Percentiles rank a stretch among this genome's conserved stretches.
Conservation (phyloP, 164 flowering plant species). For the Taxillus chinensis region DNA sequence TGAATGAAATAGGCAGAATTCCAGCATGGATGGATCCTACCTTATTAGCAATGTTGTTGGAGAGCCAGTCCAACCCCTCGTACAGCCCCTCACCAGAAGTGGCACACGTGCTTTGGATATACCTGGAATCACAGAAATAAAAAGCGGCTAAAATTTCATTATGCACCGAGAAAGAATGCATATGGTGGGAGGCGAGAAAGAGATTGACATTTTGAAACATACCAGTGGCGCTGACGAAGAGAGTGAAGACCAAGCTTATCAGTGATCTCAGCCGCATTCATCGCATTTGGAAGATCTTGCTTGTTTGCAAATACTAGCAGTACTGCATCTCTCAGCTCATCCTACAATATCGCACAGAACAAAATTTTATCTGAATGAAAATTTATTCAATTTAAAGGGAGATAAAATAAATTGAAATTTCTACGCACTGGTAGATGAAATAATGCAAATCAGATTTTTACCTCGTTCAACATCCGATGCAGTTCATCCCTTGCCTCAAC, state of each 20-base stretch:
- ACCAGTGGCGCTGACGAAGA: constrained; percentile 58
- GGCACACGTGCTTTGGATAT: constrained; percentile 33
- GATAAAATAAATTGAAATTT: no score
- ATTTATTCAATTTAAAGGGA: no score
- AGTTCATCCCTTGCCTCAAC: constrained; percentile 51
- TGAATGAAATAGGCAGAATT: no score
- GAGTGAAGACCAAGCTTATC: constrained; percentile 66
- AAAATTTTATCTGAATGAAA: background rate
- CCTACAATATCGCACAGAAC: constrained; percentile 15
- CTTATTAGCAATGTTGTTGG: constrained; percentile 26
- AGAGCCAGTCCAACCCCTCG: constrained; percentile 33
- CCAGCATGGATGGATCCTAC: constrained; percentile 2
- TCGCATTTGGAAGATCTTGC: constrained; percentile 64
- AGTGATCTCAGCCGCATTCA: constrained; percentile 59
- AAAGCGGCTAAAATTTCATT: background rate
- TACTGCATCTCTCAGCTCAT: constrained; percentile 55
- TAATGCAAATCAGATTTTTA: constrained; percentile 1
- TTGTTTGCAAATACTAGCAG: constrained; percentile 59
- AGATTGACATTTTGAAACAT: background rate
- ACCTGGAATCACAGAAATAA: constrained; percentile 12
- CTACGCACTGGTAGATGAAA: background rate
- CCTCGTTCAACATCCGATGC: constrained; percentile 61
- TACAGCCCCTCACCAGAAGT: constrained; percentile 33
- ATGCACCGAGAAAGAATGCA: no score
- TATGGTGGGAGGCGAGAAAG: background rate